A percentile compares a stretch with the other conserved stretches of the same genome.
These are phyloP conservation scores for Fomitiporia mediterranea DNA, from an alignment of 1,284 basidiomycete genomes.

Conservation along the genomic window DNA sequence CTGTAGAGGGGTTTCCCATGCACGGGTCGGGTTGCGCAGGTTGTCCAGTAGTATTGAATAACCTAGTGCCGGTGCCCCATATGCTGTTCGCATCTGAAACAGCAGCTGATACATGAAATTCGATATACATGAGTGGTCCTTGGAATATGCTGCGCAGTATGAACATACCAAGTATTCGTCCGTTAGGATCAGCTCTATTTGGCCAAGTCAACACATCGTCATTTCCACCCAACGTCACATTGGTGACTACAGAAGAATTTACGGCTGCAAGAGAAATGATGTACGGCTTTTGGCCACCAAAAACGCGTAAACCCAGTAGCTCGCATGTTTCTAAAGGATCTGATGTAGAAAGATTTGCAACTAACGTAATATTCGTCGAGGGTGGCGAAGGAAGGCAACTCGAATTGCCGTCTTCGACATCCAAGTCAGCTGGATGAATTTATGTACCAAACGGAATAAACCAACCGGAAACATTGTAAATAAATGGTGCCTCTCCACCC, in stretches of 20 bases:
- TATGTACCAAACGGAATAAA: neutral
- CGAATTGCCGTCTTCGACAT: constrained; percentile 1
- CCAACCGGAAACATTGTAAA: constrained; percentile 35
- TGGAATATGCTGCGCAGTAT: neutral
- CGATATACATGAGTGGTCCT: constrained; percentile 2
- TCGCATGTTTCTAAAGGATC: constrained; percentile 39
- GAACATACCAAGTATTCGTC: constrained; percentile 39
- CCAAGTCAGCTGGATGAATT: neutral
- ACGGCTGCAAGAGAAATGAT: constrained; percentile 38
- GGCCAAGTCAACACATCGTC: constrained; percentile 45
- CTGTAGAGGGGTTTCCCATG: constrained; percentile 7
- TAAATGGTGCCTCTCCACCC: constrained; percentile 34
- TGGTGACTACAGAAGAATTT: constrained; percentile 38
- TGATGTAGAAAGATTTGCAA: constrained; percentile 37
- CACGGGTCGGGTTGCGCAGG: constrained; percentile 5
- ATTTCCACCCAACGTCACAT: constrained; percentile 36
- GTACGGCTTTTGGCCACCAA: constrained; percentile 45
- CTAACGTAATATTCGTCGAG: constrained; percentile 32
- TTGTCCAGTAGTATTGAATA: constrained; percentile 17
- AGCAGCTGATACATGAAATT: constrained; percentile 8
- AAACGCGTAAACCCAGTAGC: constrained; percentile 42
- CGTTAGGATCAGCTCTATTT: constrained; percentile 39
- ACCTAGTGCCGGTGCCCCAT: constrained; percentile 14
- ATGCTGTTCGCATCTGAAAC: constrained; percentile 13
- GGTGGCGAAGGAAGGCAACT: constrained; percentile 10